Evolutionary conservation across 345 rosid species (phyloP).

Genomic region (Bretschneidera sinensis): DNA sequence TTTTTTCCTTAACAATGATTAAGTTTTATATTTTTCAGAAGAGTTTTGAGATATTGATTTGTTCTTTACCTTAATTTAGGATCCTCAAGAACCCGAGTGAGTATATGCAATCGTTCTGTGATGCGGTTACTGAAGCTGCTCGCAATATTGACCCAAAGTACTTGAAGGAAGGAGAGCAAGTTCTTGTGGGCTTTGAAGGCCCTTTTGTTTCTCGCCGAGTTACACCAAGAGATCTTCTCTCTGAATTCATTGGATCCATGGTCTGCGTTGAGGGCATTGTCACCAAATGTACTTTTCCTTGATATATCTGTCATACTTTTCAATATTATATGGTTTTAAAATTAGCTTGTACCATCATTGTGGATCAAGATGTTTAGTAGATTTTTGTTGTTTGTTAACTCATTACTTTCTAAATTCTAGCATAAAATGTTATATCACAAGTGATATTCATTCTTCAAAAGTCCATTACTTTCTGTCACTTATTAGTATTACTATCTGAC

Average conservation of each 20-base stretch:
- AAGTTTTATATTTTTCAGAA: too few species aligned
- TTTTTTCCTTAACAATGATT: neutral
- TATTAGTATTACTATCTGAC: neutral
- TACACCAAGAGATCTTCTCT: conserved; percentile 93
- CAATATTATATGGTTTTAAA: neutral
- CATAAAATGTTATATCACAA: too few species aligned
- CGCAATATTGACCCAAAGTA: conserved; percentile 63
- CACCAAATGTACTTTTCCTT: conserved; percentile 65
- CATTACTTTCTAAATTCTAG: neutral
- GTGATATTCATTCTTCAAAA: neutral
- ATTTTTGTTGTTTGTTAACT: neutral
- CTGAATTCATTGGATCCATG: conserved; percentile 91
- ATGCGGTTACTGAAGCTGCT: conserved; percentile 81
- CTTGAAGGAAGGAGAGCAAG: conserved; percentile 79
- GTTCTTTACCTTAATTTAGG: conserved; percentile 34
- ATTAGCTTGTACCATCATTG: neutral
- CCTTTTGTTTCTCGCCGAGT: conserved; percentile 92
- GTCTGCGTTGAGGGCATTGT: conserved; percentile 93
- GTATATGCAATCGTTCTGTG: conserved; percentile 88
- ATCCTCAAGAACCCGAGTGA: conserved; percentile 72
- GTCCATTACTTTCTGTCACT: neutral
- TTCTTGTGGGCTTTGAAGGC: conserved; percentile 91
- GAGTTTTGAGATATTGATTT: too few species aligned
- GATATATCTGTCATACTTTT: neutral
- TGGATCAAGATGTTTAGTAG: neutral